Percentiles rank a stretch among this genome's conserved stretches.
Conservation (phyloP, 768 basidiomycete genomes). For the Tricholoma hemisulphureum region DNA sequence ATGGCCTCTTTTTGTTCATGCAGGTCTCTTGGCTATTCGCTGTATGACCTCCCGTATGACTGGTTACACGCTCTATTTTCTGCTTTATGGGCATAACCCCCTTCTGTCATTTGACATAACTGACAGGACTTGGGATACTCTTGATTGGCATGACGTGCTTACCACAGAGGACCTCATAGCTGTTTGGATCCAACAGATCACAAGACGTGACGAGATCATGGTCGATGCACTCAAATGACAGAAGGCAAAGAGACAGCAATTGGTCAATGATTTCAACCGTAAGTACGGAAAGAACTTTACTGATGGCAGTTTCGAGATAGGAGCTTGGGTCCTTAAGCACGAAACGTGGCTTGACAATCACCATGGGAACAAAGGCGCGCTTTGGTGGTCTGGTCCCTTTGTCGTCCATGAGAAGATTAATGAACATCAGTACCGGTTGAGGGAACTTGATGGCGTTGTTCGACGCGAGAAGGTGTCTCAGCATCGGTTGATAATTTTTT, state of each 20-base stretch:
- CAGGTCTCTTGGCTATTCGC: slow-evolving; percentile 24
- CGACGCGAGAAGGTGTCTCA: background rate
- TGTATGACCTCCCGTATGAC: slow-evolving; percentile 23
- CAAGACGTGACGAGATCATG: too few relatives aligned
- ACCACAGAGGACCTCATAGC: slow-evolving; percentile 22
- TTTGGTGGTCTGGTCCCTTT: too few relatives aligned
- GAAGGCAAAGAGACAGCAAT: too few relatives aligned
- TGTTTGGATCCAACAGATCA: too few relatives aligned
- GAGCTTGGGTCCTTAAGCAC: slow-evolving; percentile 30
- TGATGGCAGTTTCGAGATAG: slow-evolving; percentile 17
- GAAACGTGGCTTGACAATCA: slow-evolving; percentile 29
- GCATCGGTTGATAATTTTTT: background rate
- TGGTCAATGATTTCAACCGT: slow-evolving; percentile 20
- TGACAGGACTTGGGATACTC: slow-evolving; percentile 26
- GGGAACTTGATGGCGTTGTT: slow-evolving; percentile 1
- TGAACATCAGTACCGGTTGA: background rate
- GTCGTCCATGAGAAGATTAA: slow-evolving; percentile 4
- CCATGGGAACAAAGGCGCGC: slow-evolving; percentile 19
- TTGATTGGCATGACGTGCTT: slow-evolving; percentile 21
- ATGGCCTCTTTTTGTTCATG: slow-evolving; percentile 27
- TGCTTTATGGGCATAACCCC: slow-evolving; percentile 27
- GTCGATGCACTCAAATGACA: too few relatives aligned
- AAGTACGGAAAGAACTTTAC: slow-evolving; percentile 12
- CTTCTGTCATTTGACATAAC: slow-evolving; percentile 28
- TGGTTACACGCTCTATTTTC: slow-evolving; percentile 28